Conservation (phyloP, 495 filamentous ascomycete species). For the Cenococcum geophilum region DNA sequence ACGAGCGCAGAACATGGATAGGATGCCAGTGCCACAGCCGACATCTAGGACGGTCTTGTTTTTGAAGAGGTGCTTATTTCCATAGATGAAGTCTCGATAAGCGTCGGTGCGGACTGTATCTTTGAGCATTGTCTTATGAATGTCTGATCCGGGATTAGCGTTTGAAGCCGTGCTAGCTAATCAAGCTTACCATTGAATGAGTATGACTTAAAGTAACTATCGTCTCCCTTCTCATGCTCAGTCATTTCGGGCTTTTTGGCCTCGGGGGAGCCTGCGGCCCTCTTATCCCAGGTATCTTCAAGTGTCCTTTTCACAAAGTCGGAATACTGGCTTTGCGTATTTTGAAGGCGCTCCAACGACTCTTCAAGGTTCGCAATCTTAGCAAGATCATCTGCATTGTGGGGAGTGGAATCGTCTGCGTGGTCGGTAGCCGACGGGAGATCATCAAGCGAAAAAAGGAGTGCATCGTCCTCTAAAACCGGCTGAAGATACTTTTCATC, state of each 20-base stretch:
- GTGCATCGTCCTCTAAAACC: conserved; percentile 80
- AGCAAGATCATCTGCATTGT: conserved; percentile 36
- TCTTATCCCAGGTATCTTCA: conserved; percentile 56
- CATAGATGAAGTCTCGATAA: conserved; percentile 65
- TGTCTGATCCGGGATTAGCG: conserved; percentile 46
- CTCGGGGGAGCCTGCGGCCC: conserved; percentile 30
- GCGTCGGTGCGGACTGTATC: conserved; percentile 60
- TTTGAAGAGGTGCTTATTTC: conserved; percentile 85
- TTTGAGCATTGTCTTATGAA: conserved; percentile 91
- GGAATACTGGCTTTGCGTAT: conserved; percentile 66
- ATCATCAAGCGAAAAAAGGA: conserved; percentile 79
- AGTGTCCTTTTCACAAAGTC: conserved; percentile 62
- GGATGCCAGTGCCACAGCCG: conserved; percentile 85
- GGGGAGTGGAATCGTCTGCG: conserved; percentile 22
- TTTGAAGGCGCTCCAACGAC: conserved; percentile 53
- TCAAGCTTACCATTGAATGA: conserved; percentile 58
- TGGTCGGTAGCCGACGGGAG: conserved; percentile 40
- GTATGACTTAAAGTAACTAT: conserved; percentile 79
- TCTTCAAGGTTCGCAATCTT: conserved; percentile 61
- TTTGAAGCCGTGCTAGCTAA: not conserved
- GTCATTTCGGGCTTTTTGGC: not conserved
- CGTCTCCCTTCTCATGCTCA: conserved; percentile 42
- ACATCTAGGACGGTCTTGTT: conserved; percentile 89
- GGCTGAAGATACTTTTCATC: conserved; percentile 76
- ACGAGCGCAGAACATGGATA: conserved; percentile 90